phyloP scores from a whole-genome alignment of 352 stramenopile species.

The Thraustochytrium striatum region DNA sequence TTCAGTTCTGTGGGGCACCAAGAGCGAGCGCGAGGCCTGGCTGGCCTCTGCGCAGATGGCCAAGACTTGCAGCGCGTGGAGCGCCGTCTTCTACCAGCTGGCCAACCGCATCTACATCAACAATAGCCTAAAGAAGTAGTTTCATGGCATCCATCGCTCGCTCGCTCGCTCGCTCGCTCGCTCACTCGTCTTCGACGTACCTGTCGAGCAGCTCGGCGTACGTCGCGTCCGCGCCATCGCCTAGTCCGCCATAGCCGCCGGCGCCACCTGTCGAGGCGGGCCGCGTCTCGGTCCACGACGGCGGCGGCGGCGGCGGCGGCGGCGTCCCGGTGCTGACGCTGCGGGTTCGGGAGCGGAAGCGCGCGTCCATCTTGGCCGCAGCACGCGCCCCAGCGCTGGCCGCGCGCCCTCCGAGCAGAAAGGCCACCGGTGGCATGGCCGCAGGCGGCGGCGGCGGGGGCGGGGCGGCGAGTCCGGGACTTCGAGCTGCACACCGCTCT shows the following conservation, averaged over 20 bases:
- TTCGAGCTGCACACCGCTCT: not conserved
- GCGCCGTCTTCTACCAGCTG: conserved; percentile 39
- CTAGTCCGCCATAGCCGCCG: not conserved
- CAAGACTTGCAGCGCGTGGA: conserved; percentile 40
- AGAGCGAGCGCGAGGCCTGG: conserved; percentile 46
- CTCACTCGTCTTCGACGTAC: not conserved
- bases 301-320: not conserved
- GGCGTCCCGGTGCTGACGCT: not conserved
- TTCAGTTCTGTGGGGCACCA: conserved; percentile 34
- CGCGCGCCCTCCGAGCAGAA: not conserved
- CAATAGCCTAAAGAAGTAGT: conserved; percentile 2
- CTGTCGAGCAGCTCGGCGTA: conserved; percentile 21
- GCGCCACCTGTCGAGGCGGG: not conserved
- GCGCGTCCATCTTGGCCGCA: not conserved
- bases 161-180: not conserved
- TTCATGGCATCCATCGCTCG: not conserved
- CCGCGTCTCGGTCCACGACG: not conserved
- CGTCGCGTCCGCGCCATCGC: not conserved
- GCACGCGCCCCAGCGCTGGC: not conserved
- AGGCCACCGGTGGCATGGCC: not conserved
- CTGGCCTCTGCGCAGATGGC: not conserved
- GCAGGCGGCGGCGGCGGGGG: too few relatives aligned
- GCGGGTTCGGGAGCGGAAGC: not conserved
- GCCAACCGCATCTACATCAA: conserved; percentile 48
- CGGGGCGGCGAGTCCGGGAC: too few relatives aligned